Conservation (phyloP, 106 monocot species). For the Narthecium ossifragum region DNA sequence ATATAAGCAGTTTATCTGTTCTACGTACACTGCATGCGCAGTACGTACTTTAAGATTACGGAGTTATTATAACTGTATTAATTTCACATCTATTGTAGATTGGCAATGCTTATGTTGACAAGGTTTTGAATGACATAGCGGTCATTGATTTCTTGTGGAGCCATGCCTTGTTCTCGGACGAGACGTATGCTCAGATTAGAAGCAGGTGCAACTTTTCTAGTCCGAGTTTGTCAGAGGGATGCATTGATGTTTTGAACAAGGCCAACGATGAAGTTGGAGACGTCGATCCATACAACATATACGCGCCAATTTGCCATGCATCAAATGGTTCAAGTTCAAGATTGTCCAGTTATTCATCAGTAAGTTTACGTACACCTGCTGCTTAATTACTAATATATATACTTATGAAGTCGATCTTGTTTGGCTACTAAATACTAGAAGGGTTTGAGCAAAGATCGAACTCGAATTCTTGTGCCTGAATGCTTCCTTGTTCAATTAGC, state of each 20-base stretch:
- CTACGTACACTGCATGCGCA: no score
- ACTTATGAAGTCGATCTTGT: no score
- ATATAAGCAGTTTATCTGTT: background rate
- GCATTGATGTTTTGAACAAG: background rate
- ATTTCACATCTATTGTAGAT: conserved; percentile 14
- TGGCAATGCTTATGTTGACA: conserved; percentile 25
- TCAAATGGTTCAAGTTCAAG: background rate
- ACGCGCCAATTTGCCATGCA: conserved; percentile 18
- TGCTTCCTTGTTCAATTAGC: background rate
- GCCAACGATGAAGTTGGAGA: background rate
- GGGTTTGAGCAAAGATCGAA: no score
- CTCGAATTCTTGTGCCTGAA: background rate
- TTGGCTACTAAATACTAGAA: no score
- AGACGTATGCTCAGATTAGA: background rate
- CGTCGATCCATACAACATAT: conserved; percentile 35
- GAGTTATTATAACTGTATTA: no score
- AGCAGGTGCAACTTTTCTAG: conserved; percentile 6
- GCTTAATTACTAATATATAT: no score
- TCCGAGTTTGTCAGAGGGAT: background rate
- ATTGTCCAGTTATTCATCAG: background rate
- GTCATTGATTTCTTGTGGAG: conserved; percentile 21
- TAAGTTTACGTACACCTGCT: background rate
- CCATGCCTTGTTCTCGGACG: conserved; percentile 28
- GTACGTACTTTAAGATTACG: background rate
- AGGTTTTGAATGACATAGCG: background rate